These are phyloP conservation scores for Ormosia semicastrata DNA, from an alignment of 306 rosid species.

Conservation along the genomic window DNA sequence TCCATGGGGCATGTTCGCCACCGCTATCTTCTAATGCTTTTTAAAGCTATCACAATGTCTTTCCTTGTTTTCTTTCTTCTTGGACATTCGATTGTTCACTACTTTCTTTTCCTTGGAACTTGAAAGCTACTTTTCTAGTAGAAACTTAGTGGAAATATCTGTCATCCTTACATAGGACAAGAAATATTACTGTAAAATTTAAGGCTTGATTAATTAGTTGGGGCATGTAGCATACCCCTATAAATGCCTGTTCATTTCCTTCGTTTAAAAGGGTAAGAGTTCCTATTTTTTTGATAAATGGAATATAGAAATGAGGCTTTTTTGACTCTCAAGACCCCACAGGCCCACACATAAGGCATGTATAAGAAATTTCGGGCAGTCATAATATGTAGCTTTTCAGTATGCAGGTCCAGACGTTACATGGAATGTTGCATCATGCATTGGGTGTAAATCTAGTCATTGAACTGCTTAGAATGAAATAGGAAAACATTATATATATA, in stretches of 20 bases:
- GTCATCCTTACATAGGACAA: background rate
- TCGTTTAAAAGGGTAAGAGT: background rate
- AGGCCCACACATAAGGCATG: background rate
- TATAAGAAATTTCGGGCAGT: background rate
- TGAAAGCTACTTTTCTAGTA: background rate
- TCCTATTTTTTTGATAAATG: background rate
- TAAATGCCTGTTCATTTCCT: background rate
- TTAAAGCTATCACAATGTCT: background rate
- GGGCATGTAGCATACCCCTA: background rate
- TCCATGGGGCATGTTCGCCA: background rate
- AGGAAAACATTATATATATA: background rate
- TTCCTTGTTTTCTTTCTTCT: background rate
- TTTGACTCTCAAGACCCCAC: background rate
- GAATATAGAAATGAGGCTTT: background rate
- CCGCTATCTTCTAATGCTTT: background rate
- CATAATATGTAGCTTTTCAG: background rate
- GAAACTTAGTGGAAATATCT: conserved; percentile 1
- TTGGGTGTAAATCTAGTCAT: background rate
- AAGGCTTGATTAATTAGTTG: background rate
- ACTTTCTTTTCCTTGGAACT: background rate
- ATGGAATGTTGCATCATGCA: background rate
- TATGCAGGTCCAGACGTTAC: background rate
- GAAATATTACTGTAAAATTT: background rate
- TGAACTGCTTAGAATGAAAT: background rate
- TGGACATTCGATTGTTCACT: background rate